Base-by-base conservation (phyloP, 2,329 filamentous ascomycete species). In the Domatiomyces catenatus region DNA sequence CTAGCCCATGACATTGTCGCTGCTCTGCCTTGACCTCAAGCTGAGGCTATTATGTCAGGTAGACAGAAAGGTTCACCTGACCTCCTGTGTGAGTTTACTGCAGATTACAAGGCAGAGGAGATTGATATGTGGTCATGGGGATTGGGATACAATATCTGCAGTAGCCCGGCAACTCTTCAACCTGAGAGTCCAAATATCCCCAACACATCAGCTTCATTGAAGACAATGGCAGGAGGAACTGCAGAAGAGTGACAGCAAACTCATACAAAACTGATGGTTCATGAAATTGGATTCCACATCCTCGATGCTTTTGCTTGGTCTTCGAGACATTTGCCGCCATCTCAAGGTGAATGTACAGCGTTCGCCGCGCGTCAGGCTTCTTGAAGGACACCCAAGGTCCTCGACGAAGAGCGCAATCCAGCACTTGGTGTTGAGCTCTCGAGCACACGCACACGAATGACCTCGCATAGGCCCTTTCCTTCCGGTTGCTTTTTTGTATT, bases 341-440 rank as follows among this genome's bases (percentile, higher is more conserved):
- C 4, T 10, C 15, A 39, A 39, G 10, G 15, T 10, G 5, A 15
- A 39, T 39, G 32, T 39, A 39, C 32, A 15, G 32, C 12, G 12
- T 39, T 39, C 32, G 32, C 32, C 32, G 15, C 32, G 15, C 22
- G 32, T 15, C 32, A 39, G 32, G 32, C 32, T 39, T 39, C 32
- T 15, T 15, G 32, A 5, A 39, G 10, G 32, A 24, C 22, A 39
- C 32, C 8, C 15, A 10, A 39, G 32, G 15, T 39, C 10, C 32
- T 39, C 32, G 32, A 15, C 12, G 32, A 39, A 39, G 32, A 46
- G 51, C 53, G 49, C 56, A 54, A 51, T 53, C 56, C 56, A 58
- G 56, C 56, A 54, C 56, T 58, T 58, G 56, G 56, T 58, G 46
- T 52, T 51, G 54, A 50, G 52, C 48, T 49, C 44, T 32, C 43